Evolutionary conservation across 2,329 filamentous ascomycete genomes (phyloP), one percentile per base, ranked within the genome.

Genomic region (Blastomyces percursus): DNA sequence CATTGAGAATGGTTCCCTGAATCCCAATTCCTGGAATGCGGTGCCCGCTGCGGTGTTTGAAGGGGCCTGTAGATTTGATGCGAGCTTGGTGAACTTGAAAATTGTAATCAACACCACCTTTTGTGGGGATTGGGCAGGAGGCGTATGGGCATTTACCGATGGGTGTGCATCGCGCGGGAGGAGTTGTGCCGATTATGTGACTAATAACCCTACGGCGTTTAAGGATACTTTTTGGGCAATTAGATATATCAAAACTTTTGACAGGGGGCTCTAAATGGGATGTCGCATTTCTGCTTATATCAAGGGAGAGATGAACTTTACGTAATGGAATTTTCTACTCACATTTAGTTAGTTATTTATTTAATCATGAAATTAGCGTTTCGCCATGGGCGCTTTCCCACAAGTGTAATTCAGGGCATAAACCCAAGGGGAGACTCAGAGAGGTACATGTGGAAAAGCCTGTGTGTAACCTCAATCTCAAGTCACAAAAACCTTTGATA

Each of bases 121-220:
- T 71, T 83, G 81, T 64, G 81, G 82, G 42, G 78, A 81, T 61
- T 84, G 81, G 81, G 81, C 81, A 8, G 81, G 81, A 27, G 58
- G 42, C 4, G 61, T 62, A 35, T 67, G 66, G 66, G 42, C 46
- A 6, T 42, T 48, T 1, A 61, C 61, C 4, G 16, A 44, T 12
- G 40, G 40, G 35, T 67, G 64, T 35, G 60, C 60, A 19, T 60
- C 57, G 21, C 46, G 62, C 19, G 61, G 61, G 11, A 19, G 57
- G 35, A 64, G 48, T 12, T 67, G 66, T 32, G 56, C 62, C 27
- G 63, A 65, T 4, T 66, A 62, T 59, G 66, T 67, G 9, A 62
- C 56, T 30, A 61, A 66, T 42, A 65, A 55, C 46, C 66, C 66
- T 9, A 42, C 46, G 12, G 66, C 60, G 9, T 67, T 67, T 59